Conservation (phyloP, 164 flowering plant genomes). For the Dillenia turbinata region DNA sequence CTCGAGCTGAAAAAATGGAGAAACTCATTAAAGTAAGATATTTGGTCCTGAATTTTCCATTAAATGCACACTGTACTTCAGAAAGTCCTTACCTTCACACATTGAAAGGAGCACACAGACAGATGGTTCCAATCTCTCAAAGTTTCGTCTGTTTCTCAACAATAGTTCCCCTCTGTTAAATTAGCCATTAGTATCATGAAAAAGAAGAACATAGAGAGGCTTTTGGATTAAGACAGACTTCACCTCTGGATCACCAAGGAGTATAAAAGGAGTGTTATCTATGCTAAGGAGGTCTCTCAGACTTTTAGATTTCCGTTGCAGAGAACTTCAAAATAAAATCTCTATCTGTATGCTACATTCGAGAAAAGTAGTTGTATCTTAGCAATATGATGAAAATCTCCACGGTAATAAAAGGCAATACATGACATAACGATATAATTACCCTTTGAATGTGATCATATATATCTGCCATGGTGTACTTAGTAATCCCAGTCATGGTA, state of each 20-base stretch:
- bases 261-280: constrained; percentile 68
- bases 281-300: constrained; percentile 73
- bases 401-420: background rate
- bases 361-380: too few relatives aligned
- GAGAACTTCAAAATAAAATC: constrained; percentile 86
- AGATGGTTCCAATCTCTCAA: constrained; percentile 63
- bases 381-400: background rate
- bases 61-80: background rate
- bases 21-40: constrained; percentile 2
- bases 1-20: constrained; percentile 62
- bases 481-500: constrained; percentile 88
- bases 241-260: constrained; percentile 97
- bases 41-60: background rate
- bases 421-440: background rate
- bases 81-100: constrained; percentile 63
- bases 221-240: constrained; percentile 8
- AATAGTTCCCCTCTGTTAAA: constrained; percentile 75
- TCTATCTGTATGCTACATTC: constrained; percentile 56
- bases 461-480: constrained; percentile 66
- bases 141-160: constrained; percentile 84
- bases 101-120: constrained; percentile 65
- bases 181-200: constrained; percentile 2
- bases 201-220: background rate
- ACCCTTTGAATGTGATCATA: constrained; percentile 69
- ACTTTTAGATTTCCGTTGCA: constrained; percentile 93